Base-by-base conservation (phyloP, 2,329 filamentous ascomycete genomes). In the Leptographium flavum region DNA sequence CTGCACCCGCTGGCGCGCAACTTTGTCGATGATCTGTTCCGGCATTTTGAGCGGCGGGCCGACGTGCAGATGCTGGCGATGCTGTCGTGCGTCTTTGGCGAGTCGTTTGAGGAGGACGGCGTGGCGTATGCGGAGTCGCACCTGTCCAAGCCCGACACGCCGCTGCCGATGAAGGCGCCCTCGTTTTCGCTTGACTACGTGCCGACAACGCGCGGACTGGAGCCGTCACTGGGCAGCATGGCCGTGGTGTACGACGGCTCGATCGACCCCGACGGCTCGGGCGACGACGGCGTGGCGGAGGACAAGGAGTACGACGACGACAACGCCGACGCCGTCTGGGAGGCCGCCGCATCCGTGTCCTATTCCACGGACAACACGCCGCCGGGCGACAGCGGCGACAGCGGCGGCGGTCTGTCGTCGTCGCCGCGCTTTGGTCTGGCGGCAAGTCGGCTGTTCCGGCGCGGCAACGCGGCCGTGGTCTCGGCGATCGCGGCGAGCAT, bases 1-100 rank as follows among this genome's bases (percentile, higher is more conserved):
- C 63, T 68, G 41, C 79, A 81, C 54, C 79, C 79, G 4, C 62
- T 83, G 39, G 79, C 78, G 2, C 70, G 67, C 48, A 66, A 69
- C n/a, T 67, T 81, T 33, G 76, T 83, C 45, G 59, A 64, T 49
- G 71, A 79, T 46, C 61, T 83, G n/a, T 79, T 83, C 52, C 62
- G 68, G 23, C 69, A 82, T 55, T 83, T 75, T 54, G 79, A 82
- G 57, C 67, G 62, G 43, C 64, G 70, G 27, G 76, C 71, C 6
- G 79, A 83, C 49, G 62, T 81, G 13, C 79, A 83, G 57, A 83
- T 83, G 79, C 57, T 83, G 44, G 79, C 79, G 9, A 82, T 83
- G 76, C 66, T 83, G 25, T 79, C 79, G 2, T 83, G 79, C 57
- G 72, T 83, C 47, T 82, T 83, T 56, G 76, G 72, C 52, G 77